Percentiles rank a stretch among this genome's conserved stretches.
Evolutionary conservation across 257 asterid species (phyloP).

Genomic region (Echites panduratus): DNA sequence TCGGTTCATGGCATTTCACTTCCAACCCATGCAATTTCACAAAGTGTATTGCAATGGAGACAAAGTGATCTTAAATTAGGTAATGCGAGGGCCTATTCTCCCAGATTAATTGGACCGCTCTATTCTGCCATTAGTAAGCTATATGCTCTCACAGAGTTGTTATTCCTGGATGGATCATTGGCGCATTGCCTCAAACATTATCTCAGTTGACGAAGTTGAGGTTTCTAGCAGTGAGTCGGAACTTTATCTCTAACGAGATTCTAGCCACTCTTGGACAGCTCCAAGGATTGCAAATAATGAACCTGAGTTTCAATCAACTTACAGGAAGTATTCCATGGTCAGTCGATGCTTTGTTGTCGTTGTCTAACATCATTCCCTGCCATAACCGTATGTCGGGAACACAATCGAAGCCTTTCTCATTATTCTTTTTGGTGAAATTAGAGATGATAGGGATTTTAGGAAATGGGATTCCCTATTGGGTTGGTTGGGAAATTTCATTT

Average conservation of each 20-base stretch:
- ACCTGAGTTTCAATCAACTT: constrained; percentile 81
- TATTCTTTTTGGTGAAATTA: too few species aligned
- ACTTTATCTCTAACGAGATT: constrained; percentile 58
- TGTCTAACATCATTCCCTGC: constrained; percentile 60
- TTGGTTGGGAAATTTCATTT: too few species aligned
- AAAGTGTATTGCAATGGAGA: constrained; percentile 70
- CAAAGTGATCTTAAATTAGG: constrained; percentile 76
- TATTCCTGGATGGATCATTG: constrained; percentile 78
- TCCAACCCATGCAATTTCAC: constrained; percentile 74
- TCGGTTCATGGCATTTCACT: constrained; percentile 88
- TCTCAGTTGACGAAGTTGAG: constrained; percentile 50
- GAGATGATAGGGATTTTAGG: too few species aligned
- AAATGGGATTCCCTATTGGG: too few species aligned
- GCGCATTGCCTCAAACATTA: constrained; percentile 56
- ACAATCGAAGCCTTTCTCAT: too few species aligned
- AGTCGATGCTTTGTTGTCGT: constrained; percentile 48
- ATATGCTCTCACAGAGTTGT: constrained; percentile 54
- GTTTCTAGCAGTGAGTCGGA: constrained; percentile 64
- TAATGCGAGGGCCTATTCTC: constrained; percentile 82
- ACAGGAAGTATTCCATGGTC: too few species aligned
- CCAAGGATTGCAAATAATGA: constrained; percentile 54
- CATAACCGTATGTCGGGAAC: constrained; percentile 65
- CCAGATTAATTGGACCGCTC: constrained; percentile 59
- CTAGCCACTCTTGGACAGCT: constrained; percentile 64
- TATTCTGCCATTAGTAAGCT: constrained; percentile 78